Conservation (phyloP, 2,329 filamentous ascomycete genomes). For the Catunica adiposa region DNA sequence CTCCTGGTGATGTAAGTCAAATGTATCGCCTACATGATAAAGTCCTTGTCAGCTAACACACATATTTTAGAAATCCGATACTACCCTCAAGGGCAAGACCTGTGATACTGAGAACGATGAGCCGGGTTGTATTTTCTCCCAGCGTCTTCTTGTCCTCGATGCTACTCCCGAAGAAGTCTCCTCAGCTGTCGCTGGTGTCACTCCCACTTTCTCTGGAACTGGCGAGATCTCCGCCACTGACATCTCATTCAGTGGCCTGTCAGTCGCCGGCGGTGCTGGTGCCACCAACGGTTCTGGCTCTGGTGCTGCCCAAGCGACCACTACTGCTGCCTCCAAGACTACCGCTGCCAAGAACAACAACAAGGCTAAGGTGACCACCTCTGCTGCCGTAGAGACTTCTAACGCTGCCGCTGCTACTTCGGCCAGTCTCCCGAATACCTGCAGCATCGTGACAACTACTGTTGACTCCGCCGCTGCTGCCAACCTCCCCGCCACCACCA, state of each 20-base stretch:
- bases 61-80: conserved; percentile 14
- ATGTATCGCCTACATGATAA: not conserved
- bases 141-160: conserved; percentile 36
- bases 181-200: conserved; percentile 28
- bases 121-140: conserved; percentile 37
- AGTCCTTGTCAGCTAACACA: too few relatives aligned
- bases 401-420: not conserved
- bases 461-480: not conserved
- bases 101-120: conserved; percentile 32
- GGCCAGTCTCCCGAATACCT: not conserved
- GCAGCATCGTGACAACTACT: not conserved
- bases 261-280: conserved; percentile 15
- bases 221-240: conserved; percentile 19
- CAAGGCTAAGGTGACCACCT: not conserved
- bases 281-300: conserved; percentile 7
- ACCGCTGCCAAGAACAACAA: conserved; percentile 5
- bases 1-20: conserved; percentile 35
- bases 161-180: conserved; percentile 34
- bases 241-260: conserved; percentile 17
- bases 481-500: not conserved
- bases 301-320: conserved; percentile 1
- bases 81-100: conserved; percentile 21
- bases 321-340: conserved; percentile 3
- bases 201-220: conserved; percentile 21
- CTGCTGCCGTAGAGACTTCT: not conserved